Evolutionary conservation across 306 rosid genomes (phyloP).

Genomic region (Casuarina equisetifolia): DNA sequence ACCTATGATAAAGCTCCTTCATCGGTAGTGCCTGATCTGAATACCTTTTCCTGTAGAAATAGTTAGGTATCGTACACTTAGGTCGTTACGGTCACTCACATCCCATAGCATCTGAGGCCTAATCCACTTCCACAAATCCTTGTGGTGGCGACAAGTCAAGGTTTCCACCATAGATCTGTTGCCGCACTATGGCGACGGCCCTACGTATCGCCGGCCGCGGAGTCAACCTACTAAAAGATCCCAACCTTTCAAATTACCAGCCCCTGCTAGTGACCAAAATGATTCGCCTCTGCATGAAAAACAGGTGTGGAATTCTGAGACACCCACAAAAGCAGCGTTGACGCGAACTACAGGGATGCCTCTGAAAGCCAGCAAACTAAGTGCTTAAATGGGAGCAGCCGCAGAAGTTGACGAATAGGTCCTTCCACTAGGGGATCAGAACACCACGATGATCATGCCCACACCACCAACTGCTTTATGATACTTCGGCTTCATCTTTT

Average conservation of each 20-base stretch:
- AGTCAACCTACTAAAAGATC: constrained; percentile 8
- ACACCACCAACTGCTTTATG: background rate
- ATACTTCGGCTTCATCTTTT: background rate
- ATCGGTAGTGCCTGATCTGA: background rate
- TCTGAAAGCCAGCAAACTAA: background rate
- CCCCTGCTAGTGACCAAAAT: background rate
- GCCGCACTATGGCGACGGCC: background rate
- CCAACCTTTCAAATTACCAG: background rate
- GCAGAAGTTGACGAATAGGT: constrained; percentile 19
- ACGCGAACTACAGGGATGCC: background rate
- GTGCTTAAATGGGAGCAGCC: background rate
- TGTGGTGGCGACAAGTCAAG: background rate
- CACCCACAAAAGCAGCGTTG: background rate
- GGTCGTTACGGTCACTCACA: too few relatives aligned
- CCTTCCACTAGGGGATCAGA: constrained; percentile 3
- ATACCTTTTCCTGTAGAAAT: too few relatives aligned
- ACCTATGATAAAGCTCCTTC: background rate
- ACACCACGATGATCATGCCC: background rate
- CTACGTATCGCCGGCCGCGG: background rate
- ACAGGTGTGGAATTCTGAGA: background rate
- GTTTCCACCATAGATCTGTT: constrained; percentile 15
- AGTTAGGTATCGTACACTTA: too few relatives aligned
- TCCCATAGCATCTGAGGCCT: background rate
- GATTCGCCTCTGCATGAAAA: background rate
- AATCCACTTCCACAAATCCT: constrained; percentile 13